Percentiles rank a stretch among this genome's conserved stretches.
Evolutionary conservation across 305 asterid genomes (phyloP).

Genomic region (Fraxinus greggii): DNA sequence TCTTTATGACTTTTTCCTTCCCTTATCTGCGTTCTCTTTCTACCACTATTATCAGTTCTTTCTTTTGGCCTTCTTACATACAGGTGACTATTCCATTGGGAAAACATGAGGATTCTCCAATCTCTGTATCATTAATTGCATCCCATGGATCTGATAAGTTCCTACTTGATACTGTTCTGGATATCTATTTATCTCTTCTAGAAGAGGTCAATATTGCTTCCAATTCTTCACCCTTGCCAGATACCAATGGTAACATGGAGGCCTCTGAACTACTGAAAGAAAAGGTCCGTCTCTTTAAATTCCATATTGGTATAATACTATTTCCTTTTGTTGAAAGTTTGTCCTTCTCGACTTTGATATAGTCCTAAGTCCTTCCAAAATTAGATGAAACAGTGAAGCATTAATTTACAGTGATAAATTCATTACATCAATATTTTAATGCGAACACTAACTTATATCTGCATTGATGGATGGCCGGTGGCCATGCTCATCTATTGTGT

Average conservation of each 20-base stretch:
- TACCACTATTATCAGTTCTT: conserved; percentile 8
- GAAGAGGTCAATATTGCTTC: conserved; percentile 49
- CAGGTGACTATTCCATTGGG: conserved; percentile 86
- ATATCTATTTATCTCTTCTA: conserved; percentile 75
- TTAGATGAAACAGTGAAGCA: background rate
- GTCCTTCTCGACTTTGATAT: background rate
- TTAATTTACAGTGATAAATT: background rate
- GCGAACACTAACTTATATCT: background rate
- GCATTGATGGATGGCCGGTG: background rate
- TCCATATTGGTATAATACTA: background rate
- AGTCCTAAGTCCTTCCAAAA: conserved; percentile 18
- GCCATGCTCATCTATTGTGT: background rate
- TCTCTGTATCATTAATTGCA: conserved; percentile 73
- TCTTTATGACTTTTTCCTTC: background rate
- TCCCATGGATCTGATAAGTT: conserved; percentile 83
- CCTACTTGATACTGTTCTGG: conserved; percentile 85
- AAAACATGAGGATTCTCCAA: conserved; percentile 57
- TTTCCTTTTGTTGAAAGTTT: background rate
- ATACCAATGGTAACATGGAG: conserved; percentile 57
- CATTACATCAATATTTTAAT: background rate
- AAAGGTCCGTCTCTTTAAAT: conserved; percentile 51
- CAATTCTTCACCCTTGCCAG: conserved; percentile 48
- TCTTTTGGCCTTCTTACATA: conserved; percentile 23
- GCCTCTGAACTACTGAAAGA: conserved; percentile 83
- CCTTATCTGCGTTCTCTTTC: background rate